These are phyloP conservation scores for Curvularia sp. DNA, from an alignment of 2,329 filamentous ascomycete species.

Conservation along the genomic window DNA sequence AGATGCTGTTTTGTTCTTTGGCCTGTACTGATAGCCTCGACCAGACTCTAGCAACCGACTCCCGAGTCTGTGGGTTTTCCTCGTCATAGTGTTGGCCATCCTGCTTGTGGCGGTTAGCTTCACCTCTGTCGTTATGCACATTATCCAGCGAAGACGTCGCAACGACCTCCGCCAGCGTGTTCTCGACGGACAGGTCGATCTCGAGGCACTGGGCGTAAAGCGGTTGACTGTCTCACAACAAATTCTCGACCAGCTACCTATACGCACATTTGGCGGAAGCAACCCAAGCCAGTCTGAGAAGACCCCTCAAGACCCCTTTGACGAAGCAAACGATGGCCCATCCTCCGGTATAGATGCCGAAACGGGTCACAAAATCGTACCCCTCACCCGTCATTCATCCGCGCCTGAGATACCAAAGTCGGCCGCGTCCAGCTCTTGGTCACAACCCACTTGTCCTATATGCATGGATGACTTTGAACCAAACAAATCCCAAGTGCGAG, in stretches of 20 bases:
- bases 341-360: slow-evolving; percentile 26
- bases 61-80: slow-evolving; percentile 82
- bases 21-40: slow-evolving; percentile 8
- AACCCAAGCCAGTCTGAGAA: slow-evolving; percentile 28
- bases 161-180: slow-evolving; percentile 73
- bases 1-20: not conserved
- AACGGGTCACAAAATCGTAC: slow-evolving; percentile 24
- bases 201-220: slow-evolving; percentile 86
- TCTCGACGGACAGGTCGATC: slow-evolving; percentile 78
- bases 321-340: slow-evolving; percentile 16
- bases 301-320: slow-evolving; percentile 16
- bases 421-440: slow-evolving; percentile 52
- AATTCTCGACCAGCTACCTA: slow-evolving; percentile 75
- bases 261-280: slow-evolving; percentile 72
- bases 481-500: slow-evolving; percentile 75
- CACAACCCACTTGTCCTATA: slow-evolving; percentile 87
- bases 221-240: slow-evolving; percentile 76
- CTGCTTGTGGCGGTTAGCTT: slow-evolving; percentile 71
- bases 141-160: slow-evolving; percentile 75
- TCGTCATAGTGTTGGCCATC: slow-evolving; percentile 72
- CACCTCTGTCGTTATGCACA: slow-evolving; percentile 77
- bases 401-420: slow-evolving; percentile 23
- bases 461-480: slow-evolving; percentile 83
- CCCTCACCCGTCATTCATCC: slow-evolving; percentile 29
- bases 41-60: slow-evolving; percentile 62